These are phyloP conservation scores for Trichophyton mentagrophytes DNA, from an alignment of 2,329 filamentous ascomycete genomes.

Conservation along the genomic window DNA sequence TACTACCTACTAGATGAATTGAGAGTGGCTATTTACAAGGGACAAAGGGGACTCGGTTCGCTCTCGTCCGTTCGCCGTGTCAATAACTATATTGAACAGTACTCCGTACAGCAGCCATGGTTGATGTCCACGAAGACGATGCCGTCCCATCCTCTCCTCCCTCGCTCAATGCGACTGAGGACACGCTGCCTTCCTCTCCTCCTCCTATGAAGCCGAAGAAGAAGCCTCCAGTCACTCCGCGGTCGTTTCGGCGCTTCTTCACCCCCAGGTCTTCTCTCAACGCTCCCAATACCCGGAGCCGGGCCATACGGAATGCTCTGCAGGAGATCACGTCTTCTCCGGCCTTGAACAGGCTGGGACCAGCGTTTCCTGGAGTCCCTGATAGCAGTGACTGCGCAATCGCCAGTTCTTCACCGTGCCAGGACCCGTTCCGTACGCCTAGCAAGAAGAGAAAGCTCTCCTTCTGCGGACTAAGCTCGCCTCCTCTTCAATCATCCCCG, in stretches of 20 bases:
- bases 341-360: conserved; percentile 31
- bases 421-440: conserved; percentile 26
- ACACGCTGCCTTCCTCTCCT: conserved; percentile 31
- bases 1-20: not conserved
- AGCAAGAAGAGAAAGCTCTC: conserved; percentile 36
- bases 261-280: conserved; percentile 35
- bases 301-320: conserved; percentile 34
- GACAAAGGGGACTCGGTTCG: not conserved
- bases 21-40: not conserved
- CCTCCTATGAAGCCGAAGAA: conserved; percentile 33
- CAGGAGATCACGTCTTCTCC: conserved; percentile 30
- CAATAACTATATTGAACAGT: not conserved
- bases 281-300: conserved; percentile 23
- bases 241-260: conserved; percentile 40
- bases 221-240: conserved; percentile 38
- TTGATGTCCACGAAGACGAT: conserved; percentile 9
- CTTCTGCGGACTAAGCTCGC: conserved; percentile 28
- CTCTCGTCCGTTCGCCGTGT: too few relatives aligned
- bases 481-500: conserved; percentile 39
- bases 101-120: not conserved
- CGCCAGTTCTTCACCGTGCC: conserved; percentile 17
- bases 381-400: conserved; percentile 21
- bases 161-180: conserved; percentile 7
- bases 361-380: conserved; percentile 29
- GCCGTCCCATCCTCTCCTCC: conserved; percentile 14